These are phyloP conservation scores for Schwanniomyces pseudopolymorphus DNA, from an alignment of 805 yeast genomes.

Conservation along the genomic window DNA sequence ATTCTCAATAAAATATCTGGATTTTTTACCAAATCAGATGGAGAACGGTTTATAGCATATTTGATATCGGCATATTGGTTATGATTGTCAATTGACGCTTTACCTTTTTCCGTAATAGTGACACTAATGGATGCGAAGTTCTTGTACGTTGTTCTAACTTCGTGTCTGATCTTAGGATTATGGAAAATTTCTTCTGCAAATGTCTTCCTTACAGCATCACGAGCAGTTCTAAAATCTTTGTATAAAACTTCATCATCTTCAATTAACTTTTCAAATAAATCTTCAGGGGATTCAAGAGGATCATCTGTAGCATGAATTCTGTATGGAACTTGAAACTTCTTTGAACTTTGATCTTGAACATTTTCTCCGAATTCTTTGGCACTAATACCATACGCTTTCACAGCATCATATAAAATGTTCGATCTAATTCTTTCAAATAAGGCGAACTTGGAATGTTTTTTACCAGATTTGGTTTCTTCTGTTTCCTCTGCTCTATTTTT, in stretches of 20 bases:
- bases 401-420: conserved; percentile 63
- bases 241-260: conserved; percentile 51
- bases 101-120: conserved; percentile 72
- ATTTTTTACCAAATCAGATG: conserved; percentile 65
- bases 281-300: conserved; percentile 58
- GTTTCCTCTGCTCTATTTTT: conserved; percentile 34
- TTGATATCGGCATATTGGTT: conserved; percentile 87
- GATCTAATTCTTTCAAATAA: conserved; percentile 65
- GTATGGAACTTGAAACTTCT: conserved; percentile 41
- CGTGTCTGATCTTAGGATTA: conserved; percentile 76
- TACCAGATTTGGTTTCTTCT: conserved; percentile 22
- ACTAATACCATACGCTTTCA: conserved; percentile 72
- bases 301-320: conserved; percentile 75
- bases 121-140: conserved; percentile 69
- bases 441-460: conserved; percentile 60
- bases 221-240: conserved; percentile 58
- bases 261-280: conserved; percentile 48
- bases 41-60: conserved; percentile 80
- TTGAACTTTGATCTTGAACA: conserved; percentile 58
- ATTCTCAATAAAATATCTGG: conserved; percentile 87
- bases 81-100: conserved; percentile 69
- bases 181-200: conserved; percentile 78
- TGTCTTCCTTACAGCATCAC: conserved; percentile 70
- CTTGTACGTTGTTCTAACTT: conserved; percentile 62
- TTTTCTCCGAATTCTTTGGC: conserved; percentile 83